phyloP scores from a whole-genome alignment of 345 rosid genomes.

The Moringa oleifera region DNA sequence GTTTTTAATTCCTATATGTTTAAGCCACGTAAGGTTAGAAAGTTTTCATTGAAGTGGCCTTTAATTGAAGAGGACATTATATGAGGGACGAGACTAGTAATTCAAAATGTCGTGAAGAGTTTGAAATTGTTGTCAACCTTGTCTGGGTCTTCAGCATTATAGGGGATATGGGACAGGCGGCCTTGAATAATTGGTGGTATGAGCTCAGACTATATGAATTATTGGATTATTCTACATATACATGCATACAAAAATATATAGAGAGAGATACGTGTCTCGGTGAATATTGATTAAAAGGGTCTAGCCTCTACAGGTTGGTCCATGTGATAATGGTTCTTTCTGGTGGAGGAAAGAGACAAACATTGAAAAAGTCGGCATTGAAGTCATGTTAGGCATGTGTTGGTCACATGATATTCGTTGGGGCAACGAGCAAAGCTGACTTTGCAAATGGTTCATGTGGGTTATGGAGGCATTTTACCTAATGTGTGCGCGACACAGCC shows the following conservation, averaged over 20 bases:
- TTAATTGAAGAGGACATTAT: not conserved
- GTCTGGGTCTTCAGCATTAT: conserved; percentile 15
- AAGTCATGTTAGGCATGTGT: conserved; percentile 22
- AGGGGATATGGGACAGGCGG: conserved; percentile 15
- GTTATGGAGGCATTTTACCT: not conserved
- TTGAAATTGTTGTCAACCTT: conserved; percentile 16
- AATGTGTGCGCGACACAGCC: no score
- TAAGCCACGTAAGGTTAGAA: not conserved
- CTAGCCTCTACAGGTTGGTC: conserved; percentile 29
- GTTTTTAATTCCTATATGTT: no score
- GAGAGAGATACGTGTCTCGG: no score
- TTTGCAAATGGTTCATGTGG: conserved; percentile 9
- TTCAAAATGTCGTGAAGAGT: conserved; percentile 7
- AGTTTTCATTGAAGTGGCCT: not conserved
- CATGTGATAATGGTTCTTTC: conserved; percentile 29
- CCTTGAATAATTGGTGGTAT: conserved; percentile 26
- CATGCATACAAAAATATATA: no score
- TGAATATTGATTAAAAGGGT: conserved; percentile 1
- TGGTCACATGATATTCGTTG: conserved; percentile 22
- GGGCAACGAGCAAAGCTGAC: conserved; percentile 5
- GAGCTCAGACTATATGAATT: conserved; percentile 21
- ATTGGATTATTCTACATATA: conserved; percentile 15
- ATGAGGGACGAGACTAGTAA: conserved; percentile 8
- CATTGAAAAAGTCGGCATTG: not conserved
- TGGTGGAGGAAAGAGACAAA: conserved; percentile 9